Base-by-base conservation (phyloP, 371 early-diverging fungal genomes). In the Mortierella sp. region DNA sequence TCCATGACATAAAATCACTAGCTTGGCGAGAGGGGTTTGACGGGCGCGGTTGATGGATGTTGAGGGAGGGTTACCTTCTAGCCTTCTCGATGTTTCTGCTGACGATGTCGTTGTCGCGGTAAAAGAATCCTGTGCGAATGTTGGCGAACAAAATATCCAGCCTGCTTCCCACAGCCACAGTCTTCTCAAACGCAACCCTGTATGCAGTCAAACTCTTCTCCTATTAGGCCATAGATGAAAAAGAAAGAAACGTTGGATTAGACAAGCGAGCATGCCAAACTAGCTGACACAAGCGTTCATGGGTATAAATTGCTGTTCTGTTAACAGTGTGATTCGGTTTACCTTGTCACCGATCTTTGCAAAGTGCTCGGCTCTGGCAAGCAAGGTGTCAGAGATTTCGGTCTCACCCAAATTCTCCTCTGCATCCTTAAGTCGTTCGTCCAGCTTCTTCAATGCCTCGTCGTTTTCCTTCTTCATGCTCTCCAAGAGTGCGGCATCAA, bases 291-390 rank as follows among this genome's bases (percentile, higher is more conserved):
- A n/a, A n/a, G n/a, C n/a, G n/a, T n/a, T n/a, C n/a, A n/a, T n/a
- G n/a, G n/a, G n/a, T n/a, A n/a, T n/a, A n/a, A n/a, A n/a, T n/a
- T n/a, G n/a, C n/a, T n/a, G n/a, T 22, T 43, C 14, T 22, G 11
- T 31, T 1, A 47, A 64, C 40, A 0, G 7, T 22, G 50, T 13
- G 43, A 7, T 45, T 61, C 6, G 7, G 39, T 2, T 50, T 73
- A 96, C 97, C 91, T 97, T 98, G 78, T 97, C 96, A 45, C 99
- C 99, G 81, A 97, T 99, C 80, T 94, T 91, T 31, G 98, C 93
- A 76, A 95, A 90, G 70, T 95, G 97, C 69, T 95, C 92, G 9
- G 99, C 99, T 74, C 95, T 95, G n/a, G 95, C 94, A 45, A 96
- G 91, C 74, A 97, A 87, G 26, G 96, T 94, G 72, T 98, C 98